These are phyloP conservation scores for Aspergillus ochraceus DNA, from an alignment of 2,329 filamentous ascomycete genomes.

Conservation along the genomic window DNA sequence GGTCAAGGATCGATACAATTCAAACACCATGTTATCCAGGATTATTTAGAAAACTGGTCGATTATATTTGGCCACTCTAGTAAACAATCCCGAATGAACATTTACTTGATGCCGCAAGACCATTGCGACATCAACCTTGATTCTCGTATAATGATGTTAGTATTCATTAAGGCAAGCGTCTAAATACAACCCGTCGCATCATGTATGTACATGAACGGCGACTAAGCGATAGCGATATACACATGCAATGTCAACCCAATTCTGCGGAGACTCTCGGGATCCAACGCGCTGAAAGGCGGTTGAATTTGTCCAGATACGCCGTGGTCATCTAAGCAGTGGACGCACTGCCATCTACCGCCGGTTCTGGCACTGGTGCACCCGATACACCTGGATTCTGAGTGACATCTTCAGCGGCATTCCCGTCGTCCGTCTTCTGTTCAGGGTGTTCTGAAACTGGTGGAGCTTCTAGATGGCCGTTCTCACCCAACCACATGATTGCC, in stretches of 20 bases:
- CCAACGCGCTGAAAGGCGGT: no score
- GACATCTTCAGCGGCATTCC: background rate
- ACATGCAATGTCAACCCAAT: background rate
- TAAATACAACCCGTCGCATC: background rate
- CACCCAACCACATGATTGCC: slow-evolving; percentile 44
- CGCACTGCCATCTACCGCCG: background rate
- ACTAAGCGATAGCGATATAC: background rate
- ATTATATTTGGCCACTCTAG: no score
- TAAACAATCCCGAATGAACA: no score
- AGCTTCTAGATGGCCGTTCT: slow-evolving; percentile 40
- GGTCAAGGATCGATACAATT: no score
- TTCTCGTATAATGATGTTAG: no score
- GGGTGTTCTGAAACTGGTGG: slow-evolving; percentile 3
- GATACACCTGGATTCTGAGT: background rate
- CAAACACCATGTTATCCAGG: no score
- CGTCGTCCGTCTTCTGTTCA: slow-evolving; percentile 3
- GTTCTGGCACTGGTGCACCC: background rate
- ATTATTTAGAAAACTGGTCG: no score
- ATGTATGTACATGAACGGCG: background rate
- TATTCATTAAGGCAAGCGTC: no score
- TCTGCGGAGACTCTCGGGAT: background rate
- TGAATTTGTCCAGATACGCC: background rate
- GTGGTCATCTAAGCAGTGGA: background rate
- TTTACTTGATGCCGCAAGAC: no score
- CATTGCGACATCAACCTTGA: no score